These are phyloP conservation scores for Immersiella caudata DNA, from an alignment of 495 filamentous ascomycete genomes.

Conservation along the genomic window DNA sequence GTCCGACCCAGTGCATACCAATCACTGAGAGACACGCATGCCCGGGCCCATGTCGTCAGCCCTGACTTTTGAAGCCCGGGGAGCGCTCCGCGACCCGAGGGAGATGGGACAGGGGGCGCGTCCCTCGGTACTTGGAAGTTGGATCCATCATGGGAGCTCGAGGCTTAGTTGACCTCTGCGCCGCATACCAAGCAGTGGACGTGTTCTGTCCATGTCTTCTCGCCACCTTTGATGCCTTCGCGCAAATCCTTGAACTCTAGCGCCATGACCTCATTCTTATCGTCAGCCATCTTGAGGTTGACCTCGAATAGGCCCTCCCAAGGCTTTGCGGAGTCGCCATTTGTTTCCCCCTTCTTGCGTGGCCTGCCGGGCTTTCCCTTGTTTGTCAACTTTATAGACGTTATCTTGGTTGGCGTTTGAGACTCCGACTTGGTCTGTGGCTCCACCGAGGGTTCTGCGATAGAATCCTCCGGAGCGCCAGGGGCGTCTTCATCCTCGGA, in stretches of 20 bases:
- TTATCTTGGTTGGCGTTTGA: constrained; percentile 7
- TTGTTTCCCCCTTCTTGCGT: constrained; percentile 32
- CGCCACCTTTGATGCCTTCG: constrained; percentile 43
- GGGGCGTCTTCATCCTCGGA: constrained; percentile 35
- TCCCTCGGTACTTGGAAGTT: background rate
- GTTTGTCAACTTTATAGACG: constrained; percentile 20
- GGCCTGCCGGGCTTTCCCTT: constrained; percentile 29
- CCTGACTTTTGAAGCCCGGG: background rate
- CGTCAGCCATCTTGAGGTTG: constrained; percentile 33
- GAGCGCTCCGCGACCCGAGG: too few relatives aligned
- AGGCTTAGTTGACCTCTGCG: constrained; percentile 38
- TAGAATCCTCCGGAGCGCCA: constrained; percentile 29
- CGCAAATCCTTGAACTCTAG: constrained; percentile 50
- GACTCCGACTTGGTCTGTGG: constrained; percentile 22
- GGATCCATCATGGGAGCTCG: background rate
- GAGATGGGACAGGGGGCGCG: too few relatives aligned
- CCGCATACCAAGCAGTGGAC: constrained; percentile 49
- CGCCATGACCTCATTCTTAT: constrained; percentile 33
- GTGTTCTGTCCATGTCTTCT: constrained; percentile 51
- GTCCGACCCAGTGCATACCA: background rate
- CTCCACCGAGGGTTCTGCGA: constrained; percentile 19
- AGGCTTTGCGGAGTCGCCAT: constrained; percentile 38
- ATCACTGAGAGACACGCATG: background rate
- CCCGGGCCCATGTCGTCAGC: background rate
- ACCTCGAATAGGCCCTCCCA: constrained; percentile 51